Base-by-base conservation (phyloP, 805 yeast species). In the Ogataea degrootiae region DNA sequence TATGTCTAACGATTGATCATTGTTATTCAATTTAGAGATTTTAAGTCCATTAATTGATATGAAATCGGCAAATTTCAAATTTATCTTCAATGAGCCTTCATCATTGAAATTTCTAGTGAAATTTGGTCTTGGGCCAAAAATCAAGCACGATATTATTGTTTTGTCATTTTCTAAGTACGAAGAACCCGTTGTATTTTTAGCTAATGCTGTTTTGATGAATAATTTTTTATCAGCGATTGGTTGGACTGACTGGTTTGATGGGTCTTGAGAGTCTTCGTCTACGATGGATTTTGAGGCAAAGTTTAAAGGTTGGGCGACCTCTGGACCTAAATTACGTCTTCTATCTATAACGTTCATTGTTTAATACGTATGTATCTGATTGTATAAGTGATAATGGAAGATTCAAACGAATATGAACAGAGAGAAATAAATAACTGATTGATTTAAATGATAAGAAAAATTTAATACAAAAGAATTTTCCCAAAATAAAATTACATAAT, bases 51-150 rank as follows among this genome's bases (percentile, higher is more conserved):
- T 55, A 22, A 53, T 36, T 2, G 57, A 49, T 16, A 55, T 59
- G 54, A 77, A 75, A 3, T 82, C 81, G 16, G 77, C 70, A 48
- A 82, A 74, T 54, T 74, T 73, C 42, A 64, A 41, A 15, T 53
- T 51, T 12, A 65, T 51, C 37, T 63, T 59, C 34, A 65, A 42
- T 17, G 46, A 51, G 4, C 68, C 67, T 47, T 58, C 60, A 14
- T 58, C 51, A 79, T 58, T 62, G 36, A 64, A 65, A 8, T 55
- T 51, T 37, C 55, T 55, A 11, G 60, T 57, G 40, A 64, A 63
- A 31, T 60, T 82, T 7, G 98, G 97, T 54, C 90, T 75, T 4
- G 98, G 98, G 0, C 98, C 98, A 65, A 82, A 87, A 0, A 92
- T 82, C 4, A 89, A 75, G 1, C 85, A 84, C 46, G 83, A 79